Evolutionary conservation across 192 early-diverging fungal genomes (phyloP), one percentile per base, ranked within the genome.

Genomic region (Chytriomyces confervae): DNA sequence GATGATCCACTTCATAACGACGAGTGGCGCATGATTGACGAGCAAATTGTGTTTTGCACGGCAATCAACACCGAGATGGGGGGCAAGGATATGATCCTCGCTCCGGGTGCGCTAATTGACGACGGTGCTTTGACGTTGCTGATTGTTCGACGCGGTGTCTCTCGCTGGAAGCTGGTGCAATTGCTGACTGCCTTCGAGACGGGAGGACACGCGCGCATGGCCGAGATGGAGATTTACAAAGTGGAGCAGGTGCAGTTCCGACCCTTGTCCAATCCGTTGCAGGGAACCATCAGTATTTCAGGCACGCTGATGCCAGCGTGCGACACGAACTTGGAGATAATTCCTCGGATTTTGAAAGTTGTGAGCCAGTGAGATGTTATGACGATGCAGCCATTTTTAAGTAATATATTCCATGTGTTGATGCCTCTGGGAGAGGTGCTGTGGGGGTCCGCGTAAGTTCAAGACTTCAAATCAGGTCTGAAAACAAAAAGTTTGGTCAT

Each of bases 51-150:
- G 18, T 36, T 65, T 24, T 24, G 18, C 20, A 23, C 63, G 13
- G 63, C 29, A 13, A 65, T 65, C 63, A 65, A 65, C 63, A 65
- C 63, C 11, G 63, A 65, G 11, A 65, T n/a, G 29, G 63, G 18
- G 10, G 29, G n/a, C 16, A 16, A 65, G 10, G 27, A 65, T 36
- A 65, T 65, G 63, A 24, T 24, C 27, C 27, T 65, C 29, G 63
- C 29, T 3, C 63, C 63, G 13, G 63, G 63, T 13, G 63, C 63
- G n/a, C 2, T 1, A 5, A 27, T 65, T 23, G 63, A 65, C 29
- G 63, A 65, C 27, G 63, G 63, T 24, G 29, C 18, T 29, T 13
- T 65, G 1, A 23, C 13, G 13, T 13, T 65, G 27, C 27, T 65
- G 63, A 27, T 65, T n/a, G 63, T n/a, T 16, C 63, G 63, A 1